phyloP scores from a whole-genome alignment of 345 rosid species.

The Murraya paniculata region DNA sequence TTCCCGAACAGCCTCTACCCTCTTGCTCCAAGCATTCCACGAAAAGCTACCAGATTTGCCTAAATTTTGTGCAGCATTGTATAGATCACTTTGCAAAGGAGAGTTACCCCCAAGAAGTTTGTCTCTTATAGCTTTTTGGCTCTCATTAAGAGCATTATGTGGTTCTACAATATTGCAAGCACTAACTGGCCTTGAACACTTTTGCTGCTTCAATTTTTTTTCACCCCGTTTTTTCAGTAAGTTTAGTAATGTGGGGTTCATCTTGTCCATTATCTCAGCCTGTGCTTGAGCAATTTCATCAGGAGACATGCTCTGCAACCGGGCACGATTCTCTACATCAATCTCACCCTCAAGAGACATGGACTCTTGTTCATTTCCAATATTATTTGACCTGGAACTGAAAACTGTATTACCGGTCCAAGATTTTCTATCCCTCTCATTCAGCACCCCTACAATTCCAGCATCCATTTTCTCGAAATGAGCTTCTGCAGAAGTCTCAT shows the following conservation, averaged over 20 bases:
- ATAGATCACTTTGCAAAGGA: conserved; percentile 23
- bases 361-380: conserved; percentile 30
- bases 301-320: conserved; percentile 62
- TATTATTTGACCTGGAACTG: conserved; percentile 26
- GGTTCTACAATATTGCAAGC: conserved; percentile 11
- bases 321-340: conserved; percentile 69
- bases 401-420: conserved; percentile 16
- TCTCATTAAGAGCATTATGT: conserved; percentile 17
- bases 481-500: conserved; percentile 11
- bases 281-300: conserved; percentile 78
- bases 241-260: conserved; percentile 66
- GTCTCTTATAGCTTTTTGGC: conserved; percentile 26
- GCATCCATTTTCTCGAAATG: conserved; percentile 15
- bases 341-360: conserved; percentile 66
- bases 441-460: conserved; percentile 9
- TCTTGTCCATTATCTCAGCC: conserved; percentile 76
- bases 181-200: conserved; percentile 26
- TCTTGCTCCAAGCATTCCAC: conserved; percentile 82
- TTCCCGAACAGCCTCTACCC: conserved; percentile 76
- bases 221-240: conserved; percentile 64
- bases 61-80: conserved; percentile 27
- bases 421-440: neutral
- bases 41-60: conserved; percentile 28
- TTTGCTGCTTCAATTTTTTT: conserved; percentile 50
- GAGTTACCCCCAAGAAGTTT: conserved; percentile 15